Evolutionary conservation across 78 protist genomes (phyloP).

Genomic region (Dictyostelium capitatum): DNA sequence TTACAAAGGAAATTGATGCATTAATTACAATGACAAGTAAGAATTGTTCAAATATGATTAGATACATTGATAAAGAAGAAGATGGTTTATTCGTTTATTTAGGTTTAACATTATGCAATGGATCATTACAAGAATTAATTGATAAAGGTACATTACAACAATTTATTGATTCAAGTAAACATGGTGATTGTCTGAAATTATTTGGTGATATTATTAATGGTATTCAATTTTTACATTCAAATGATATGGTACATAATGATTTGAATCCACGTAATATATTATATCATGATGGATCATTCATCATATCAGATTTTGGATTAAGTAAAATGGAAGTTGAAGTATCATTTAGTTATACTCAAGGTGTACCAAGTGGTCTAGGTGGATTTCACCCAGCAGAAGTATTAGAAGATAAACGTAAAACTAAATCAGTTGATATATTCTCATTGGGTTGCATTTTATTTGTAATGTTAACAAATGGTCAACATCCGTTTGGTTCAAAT

Average conservation of each 20-base stretch:
- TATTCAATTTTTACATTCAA: conserved; percentile 23
- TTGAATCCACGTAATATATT: conserved; percentile 68
- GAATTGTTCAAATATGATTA: conserved; percentile 36
- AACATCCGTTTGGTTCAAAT: conserved; percentile 69
- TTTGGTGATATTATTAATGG: conserved; percentile 32
- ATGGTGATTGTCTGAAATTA: not conserved
- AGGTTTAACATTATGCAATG: conserved; percentile 53
- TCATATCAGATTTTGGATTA: conserved; percentile 52
- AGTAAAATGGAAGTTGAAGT: conserved; percentile 56
- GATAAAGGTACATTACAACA: not conserved
- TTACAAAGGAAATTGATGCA: conserved; percentile 37
- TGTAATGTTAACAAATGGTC: conserved; percentile 21
- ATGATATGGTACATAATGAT: conserved; percentile 67
- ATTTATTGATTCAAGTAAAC: not conserved
- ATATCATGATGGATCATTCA: not conserved
- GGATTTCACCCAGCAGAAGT: conserved; percentile 70
- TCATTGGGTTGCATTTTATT: conserved; percentile 55
- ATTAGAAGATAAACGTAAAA: conserved; percentile 29
- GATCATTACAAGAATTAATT: conserved; percentile 37
- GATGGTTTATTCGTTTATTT: conserved; percentile 48
- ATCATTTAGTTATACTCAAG: conserved; percentile 21
- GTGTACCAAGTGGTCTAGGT: conserved; percentile 45
- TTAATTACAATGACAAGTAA: conserved; percentile 21
- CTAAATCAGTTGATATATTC: conserved; percentile 60
- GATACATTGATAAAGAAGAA: conserved; percentile 71